phyloP scores from a whole-genome alignment of 2,329 filamentous ascomycete species.

The Decorospora gaudefroyi region DNA sequence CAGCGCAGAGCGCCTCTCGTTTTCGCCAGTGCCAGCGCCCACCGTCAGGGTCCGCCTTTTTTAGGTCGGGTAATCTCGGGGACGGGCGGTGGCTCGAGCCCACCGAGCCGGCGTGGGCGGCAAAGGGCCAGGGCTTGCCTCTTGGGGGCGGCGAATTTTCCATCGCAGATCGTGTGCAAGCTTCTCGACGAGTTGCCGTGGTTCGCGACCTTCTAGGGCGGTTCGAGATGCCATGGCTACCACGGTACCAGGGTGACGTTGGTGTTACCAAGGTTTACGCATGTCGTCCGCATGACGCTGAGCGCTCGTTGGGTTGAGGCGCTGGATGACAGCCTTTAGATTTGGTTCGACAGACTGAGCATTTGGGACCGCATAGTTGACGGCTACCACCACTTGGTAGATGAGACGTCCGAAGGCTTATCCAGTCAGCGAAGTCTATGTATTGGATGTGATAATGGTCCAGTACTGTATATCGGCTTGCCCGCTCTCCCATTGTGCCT shows the following conservation, averaged over 20 bases:
- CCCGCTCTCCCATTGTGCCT: no score
- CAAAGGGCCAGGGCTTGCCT: slow-evolving; percentile 19
- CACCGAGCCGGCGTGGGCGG: slow-evolving; percentile 19
- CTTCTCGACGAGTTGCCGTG: slow-evolving; percentile 19
- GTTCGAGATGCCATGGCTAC: slow-evolving; percentile 11
- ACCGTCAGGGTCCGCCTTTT: slow-evolving; percentile 21
- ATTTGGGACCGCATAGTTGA: no score
- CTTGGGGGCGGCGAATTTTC: slow-evolving; percentile 25
- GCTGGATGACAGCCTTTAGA: not conserved
- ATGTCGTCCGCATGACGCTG: no score
- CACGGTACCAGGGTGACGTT: slow-evolving; percentile 8
- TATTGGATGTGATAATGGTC: no score
- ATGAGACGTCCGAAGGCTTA: no score
- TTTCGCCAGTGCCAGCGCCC: slow-evolving; percentile 10
- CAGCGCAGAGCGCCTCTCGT: slow-evolving; percentile 15
- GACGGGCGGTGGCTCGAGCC: slow-evolving; percentile 17
- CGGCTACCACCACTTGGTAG: no score
- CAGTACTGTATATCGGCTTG: no score
- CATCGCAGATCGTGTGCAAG: slow-evolving; percentile 17
- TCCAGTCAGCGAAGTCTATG: no score
- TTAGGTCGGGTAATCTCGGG: slow-evolving; percentile 29
- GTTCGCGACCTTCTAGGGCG: slow-evolving; percentile 18
- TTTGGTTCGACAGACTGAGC: no score
- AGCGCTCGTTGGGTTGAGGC: no score
- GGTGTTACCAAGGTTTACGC: slow-evolving; percentile 4